Evolutionary conservation across 2,329 filamentous ascomycete species (phyloP).

Genomic region (Ilyonectria robusta): DNA sequence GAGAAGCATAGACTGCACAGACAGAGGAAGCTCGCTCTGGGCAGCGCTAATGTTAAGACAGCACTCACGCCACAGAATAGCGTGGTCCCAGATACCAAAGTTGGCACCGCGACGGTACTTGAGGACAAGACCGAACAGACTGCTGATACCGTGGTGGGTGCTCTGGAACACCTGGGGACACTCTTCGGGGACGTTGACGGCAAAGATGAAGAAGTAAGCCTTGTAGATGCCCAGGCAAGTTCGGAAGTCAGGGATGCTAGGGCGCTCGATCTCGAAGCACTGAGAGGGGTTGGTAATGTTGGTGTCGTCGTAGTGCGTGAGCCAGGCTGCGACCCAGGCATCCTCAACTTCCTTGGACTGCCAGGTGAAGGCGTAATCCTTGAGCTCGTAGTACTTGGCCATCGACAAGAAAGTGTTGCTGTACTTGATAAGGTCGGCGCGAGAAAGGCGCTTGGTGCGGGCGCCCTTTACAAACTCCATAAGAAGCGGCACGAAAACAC

Average conservation of each 20-base stretch:
- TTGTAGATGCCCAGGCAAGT: slow-evolving; percentile 33
- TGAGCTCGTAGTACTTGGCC: slow-evolving; percentile 39
- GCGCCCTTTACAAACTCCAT: slow-evolving; percentile 39
- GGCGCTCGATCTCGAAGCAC: slow-evolving; percentile 38
- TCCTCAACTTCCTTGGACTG: slow-evolving; percentile 31
- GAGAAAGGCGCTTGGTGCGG: slow-evolving; percentile 30
- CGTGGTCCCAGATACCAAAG: slow-evolving; percentile 42
- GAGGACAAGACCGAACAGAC: slow-evolving; percentile 36
- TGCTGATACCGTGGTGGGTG: slow-evolving; percentile 40
- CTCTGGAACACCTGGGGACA: slow-evolving; percentile 40
- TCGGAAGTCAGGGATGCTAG: slow-evolving; percentile 34
- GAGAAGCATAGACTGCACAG: slow-evolving; percentile 38
- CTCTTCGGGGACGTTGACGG: slow-evolving; percentile 32
- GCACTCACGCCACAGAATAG: slow-evolving; percentile 39
- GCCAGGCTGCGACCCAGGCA: slow-evolving; percentile 35
- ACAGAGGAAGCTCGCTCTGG: slow-evolving; percentile 34
- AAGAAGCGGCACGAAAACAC: slow-evolving; percentile 33
- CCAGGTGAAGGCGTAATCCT: slow-evolving; percentile 37
- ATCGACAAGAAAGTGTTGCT: slow-evolving; percentile 37
- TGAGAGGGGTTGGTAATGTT: slow-evolving; percentile 31
- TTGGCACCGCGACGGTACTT: slow-evolving; percentile 36
- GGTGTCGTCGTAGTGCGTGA: slow-evolving; percentile 31
- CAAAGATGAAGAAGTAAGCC: slow-evolving; percentile 39
- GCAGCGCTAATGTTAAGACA: slow-evolving; percentile 40
- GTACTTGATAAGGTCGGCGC: slow-evolving; percentile 35